Conservation (phyloP, 805 yeast species). For the Zygoascus bituminiphila region DNA sequence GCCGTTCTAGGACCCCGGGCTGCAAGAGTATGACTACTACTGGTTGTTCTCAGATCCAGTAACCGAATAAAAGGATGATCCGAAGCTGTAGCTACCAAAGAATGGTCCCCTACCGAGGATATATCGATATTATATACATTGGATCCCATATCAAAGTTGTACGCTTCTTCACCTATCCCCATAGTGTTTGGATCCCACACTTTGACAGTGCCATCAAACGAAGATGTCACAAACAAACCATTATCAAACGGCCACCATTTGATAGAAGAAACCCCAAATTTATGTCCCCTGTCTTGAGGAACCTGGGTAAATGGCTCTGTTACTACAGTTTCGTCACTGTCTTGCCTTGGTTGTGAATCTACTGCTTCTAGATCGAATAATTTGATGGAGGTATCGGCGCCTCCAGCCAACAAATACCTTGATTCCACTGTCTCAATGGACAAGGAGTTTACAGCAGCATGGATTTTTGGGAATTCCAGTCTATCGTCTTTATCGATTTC, state of each 20-base stretch:
- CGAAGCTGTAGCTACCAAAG: conserved; percentile 60
- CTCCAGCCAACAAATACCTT: conserved; percentile 55
- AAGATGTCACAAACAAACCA: conserved; percentile 76
- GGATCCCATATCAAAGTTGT: conserved; percentile 52
- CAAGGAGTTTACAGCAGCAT: conserved; percentile 47
- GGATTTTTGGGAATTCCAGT: conserved; percentile 19
- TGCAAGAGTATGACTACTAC: conserved; percentile 61
- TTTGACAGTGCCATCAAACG: conserved; percentile 69
- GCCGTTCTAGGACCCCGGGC: conserved; percentile 39
- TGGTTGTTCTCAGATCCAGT: conserved; percentile 63
- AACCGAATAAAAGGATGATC: conserved; percentile 64
- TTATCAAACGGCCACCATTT: conserved; percentile 88
- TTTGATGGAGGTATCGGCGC: conserved; percentile 60
- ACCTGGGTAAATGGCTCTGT: neutral
- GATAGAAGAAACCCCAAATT: conserved; percentile 62
- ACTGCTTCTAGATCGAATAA: conserved; percentile 53
- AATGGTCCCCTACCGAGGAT: conserved; percentile 36
- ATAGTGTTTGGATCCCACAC: conserved; percentile 73
- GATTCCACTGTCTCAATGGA: conserved; percentile 43
- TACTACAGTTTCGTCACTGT: conserved; percentile 5
- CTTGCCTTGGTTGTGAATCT: neutral
- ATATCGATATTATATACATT: conserved; percentile 64
- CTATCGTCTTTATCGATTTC: conserved; percentile 3
- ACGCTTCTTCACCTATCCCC: conserved; percentile 41
- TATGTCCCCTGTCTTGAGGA: conserved; percentile 37